Conservation (phyloP, 768 basidiomycete species). For the Hypsizygus marmoreus region DNA sequence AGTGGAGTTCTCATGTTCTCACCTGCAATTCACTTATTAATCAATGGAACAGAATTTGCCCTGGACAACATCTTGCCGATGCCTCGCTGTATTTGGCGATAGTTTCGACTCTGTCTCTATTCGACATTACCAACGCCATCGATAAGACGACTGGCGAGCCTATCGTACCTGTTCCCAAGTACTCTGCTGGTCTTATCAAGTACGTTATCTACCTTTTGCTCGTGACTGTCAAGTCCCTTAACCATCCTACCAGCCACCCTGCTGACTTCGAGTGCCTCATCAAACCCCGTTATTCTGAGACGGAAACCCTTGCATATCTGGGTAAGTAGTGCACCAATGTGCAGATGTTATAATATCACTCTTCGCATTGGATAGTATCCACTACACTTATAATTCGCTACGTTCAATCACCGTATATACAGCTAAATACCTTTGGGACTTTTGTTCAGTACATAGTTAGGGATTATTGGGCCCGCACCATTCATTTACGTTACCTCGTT, state of each 20-base stretch:
- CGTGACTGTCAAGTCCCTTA: neutral
- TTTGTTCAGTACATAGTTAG: too few relatives aligned
- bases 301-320: slow-evolving; percentile 6
- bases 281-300: slow-evolving; percentile 3
- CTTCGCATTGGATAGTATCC: too few relatives aligned
- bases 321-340: slow-evolving; percentile 3
- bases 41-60: slow-evolving; percentile 15
- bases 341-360: neutral
- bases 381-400: too few relatives aligned
- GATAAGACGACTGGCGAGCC: slow-evolving; percentile 7
- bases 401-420: too few relatives aligned
- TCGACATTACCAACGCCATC: slow-evolving; percentile 10
- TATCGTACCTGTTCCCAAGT: slow-evolving; percentile 8
- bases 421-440: too few relatives aligned
- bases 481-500: too few relatives aligned
- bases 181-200: slow-evolving; percentile 10
- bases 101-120: slow-evolving; percentile 11
- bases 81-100: slow-evolving; percentile 9
- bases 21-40: neutral
- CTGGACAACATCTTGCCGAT: slow-evolving; percentile 14
- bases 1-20: neutral
- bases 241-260: slow-evolving; percentile 5
- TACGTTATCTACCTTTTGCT: neutral
- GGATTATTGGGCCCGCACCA: too few relatives aligned
- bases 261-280: slow-evolving; percentile 7